phyloP scores from a whole-genome alignment of 306 rosid genomes.

The Fagus crenata region DNA sequence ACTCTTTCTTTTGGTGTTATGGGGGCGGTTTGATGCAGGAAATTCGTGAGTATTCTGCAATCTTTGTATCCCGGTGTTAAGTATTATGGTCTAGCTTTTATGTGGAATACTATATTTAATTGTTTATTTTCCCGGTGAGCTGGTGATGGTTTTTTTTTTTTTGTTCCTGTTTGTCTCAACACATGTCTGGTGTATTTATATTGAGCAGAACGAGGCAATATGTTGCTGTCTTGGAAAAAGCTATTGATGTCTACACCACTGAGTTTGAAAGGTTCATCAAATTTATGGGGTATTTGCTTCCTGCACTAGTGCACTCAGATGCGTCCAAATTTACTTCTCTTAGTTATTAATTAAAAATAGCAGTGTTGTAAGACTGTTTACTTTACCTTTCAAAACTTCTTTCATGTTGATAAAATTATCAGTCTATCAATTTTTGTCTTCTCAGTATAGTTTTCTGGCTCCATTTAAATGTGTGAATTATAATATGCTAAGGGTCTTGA shows the following conservation, averaged over 20 bases:
- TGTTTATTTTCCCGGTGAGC: neutral
- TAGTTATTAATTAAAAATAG: neutral
- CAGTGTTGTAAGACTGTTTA: neutral
- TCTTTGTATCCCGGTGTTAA: slow-evolving; percentile 18
- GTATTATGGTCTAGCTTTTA: slow-evolving; percentile 12
- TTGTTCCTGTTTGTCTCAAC: slow-evolving; percentile 3
- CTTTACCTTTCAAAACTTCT: neutral
- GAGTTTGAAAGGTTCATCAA: slow-evolving; percentile 79
- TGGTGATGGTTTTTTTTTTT: neutral
- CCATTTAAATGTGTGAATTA: neutral
- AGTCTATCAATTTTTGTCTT: neutral
- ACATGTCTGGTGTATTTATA: slow-evolving; percentile 29
- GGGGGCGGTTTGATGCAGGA: slow-evolving; percentile 61
- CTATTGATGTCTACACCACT: slow-evolving; percentile 65
- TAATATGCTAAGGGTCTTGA: neutral
- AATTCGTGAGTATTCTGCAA: slow-evolving; percentile 59
- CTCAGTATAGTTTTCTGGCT: neutral
- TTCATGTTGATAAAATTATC: neutral
- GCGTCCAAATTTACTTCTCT: neutral
- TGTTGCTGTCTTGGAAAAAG: slow-evolving; percentile 61
- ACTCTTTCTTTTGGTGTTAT: slow-evolving; percentile 62
- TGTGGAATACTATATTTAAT: neutral
- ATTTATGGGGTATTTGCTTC: slow-evolving; percentile 65
- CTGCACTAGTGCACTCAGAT: slow-evolving; percentile 11
- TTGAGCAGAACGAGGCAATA: slow-evolving; percentile 56